Conservation (phyloP, 805 yeast species). For the Huiozyma naganishii region DNA sequence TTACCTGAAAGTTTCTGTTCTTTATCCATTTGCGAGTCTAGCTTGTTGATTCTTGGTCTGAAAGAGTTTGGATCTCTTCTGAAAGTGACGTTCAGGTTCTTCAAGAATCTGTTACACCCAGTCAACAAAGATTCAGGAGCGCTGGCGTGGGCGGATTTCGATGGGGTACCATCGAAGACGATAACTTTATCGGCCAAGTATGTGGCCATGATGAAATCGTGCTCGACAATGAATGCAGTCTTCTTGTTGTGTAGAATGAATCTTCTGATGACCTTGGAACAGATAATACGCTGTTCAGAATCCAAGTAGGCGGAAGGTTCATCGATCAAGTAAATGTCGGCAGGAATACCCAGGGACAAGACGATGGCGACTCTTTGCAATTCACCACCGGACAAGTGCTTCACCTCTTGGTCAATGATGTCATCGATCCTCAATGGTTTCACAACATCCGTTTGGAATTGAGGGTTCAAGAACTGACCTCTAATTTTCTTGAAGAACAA, state of each 20-base stretch:
- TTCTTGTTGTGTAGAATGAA: constrained; percentile 92
- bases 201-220: constrained; percentile 99
- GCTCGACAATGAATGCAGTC: constrained; percentile 99
- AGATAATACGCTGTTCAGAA: constrained; percentile 98
- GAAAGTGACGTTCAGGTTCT: constrained; percentile 94
- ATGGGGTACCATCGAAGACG: constrained; percentile 94
- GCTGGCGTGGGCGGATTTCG: constrained; percentile 73
- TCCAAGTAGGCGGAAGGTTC: constrained; percentile 99
- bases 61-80: constrained; percentile 98
- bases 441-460: constrained; percentile 95
- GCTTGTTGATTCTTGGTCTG: constrained; percentile 97
- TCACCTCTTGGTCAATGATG: constrained; percentile 95
- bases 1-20: constrained; percentile 90
- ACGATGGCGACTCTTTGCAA: constrained; percentile 98
- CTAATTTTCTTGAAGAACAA: constrained; percentile 93
- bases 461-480: constrained; percentile 89
- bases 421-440: constrained; percentile 91
- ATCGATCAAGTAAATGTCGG: constrained; percentile 93
- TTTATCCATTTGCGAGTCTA: constrained; percentile 97
- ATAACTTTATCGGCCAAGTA: constrained; percentile 97
- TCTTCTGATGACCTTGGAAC: constrained; percentile 96
- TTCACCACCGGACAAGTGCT: constrained; percentile 97
- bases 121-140: constrained; percentile 88
- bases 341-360: constrained; percentile 83
- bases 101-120: constrained; percentile 94